Evolutionary conservation across 2,329 filamentous ascomycete species (phyloP), one percentile per base, ranked within the genome.

Genomic region (Graphilbum fragrans): DNA sequence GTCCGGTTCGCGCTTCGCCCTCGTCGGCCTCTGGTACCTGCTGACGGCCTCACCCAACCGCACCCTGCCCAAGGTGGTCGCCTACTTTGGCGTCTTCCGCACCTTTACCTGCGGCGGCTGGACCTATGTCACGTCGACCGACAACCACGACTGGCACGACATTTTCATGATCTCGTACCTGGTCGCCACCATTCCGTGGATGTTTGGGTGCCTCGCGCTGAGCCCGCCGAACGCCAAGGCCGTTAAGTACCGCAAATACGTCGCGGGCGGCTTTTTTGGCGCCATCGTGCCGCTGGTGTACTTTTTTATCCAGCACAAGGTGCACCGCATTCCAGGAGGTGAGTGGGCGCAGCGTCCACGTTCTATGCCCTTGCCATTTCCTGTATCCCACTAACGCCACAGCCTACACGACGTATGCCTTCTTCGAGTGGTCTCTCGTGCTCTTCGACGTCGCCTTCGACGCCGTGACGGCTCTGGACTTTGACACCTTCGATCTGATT

Each of bases 151-250:
- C 62, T 96, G 87, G 88, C 92, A 98, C 60, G 92, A 98, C 56
- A 90, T 96, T 48, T 90, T 98, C 60, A 98, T 98, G 92, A 95
- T 98, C 52, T 93, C 87, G 14, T 98, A 98, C 61, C 70, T 98
- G 42, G 81, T 98, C 36, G 83, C 86, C 27, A 96, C 92, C 3
- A 69, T 98, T 41, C 92, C 92, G 2, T 98, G 92, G 92, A 98
- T 90, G 2, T 61, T 86, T 37, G 92, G 92, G 38, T 95, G 90
- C 60, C 74, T 96, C 47, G 78, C 82, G 5, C 66, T 96, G 39
- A 95, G 88, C 61, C 87, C 90, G 11, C 77, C 80, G 43, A 94
- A 95, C 58, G 72, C 80, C 12, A 75, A 67, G 47, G 86, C 92
- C 7, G 72, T 95, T 57, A 87, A 82, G 63, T 94, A 93, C 61